Base-by-base conservation (phyloP, 208 protist genomes). In the Lotmaria passim region DNA sequence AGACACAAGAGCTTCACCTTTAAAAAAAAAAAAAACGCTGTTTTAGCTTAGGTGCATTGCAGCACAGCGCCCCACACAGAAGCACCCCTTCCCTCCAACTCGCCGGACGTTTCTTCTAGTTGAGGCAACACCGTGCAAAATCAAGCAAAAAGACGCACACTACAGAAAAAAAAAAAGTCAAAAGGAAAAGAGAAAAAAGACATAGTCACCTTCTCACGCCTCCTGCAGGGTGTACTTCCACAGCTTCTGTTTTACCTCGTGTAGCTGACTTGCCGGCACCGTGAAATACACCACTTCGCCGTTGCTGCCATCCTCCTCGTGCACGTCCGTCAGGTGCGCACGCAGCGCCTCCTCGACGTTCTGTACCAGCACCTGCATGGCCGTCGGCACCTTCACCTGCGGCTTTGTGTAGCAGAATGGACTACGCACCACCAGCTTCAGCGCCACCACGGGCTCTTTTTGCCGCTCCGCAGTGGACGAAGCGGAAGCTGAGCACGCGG, bases 201-300 rank as follows among this genome's bases (percentile, higher is more conserved):
- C 51, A 11, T 21, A 4, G 17, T 43, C 6, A 43, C 3, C 3
- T 15, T 26, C 10, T 50, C 60, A 67, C 48, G 82, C 30, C 74
- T 96, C 88, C 76, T 86, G 85, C 41, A 96, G 58, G 28, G 79
- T 66, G 80, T 93, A 96, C 78, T 93, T 94, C 87, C 91, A 94
- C 58, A 96, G 64, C 38, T 75, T 78, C 65, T 90, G 60, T 70
- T 83, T 89, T 48, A 96, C 74, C 67, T 85, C 82, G 57, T 93
- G 90, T 28, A 75, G 51, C 23, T 65, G 60, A 8, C 56, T 57
- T 33, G 71, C 63, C 21, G 86, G 81, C 33, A 86, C 82, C 24
- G 62, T 41, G 67, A 96, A 96, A 12, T 41, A 48, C 19, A 93
- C 86, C 21, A 75, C 80, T 72, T 95, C 90, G 24, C 63, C 73